Evolutionary conservation across 768 basidiomycete species (phyloP).

Genomic region (Lentinula edodes): DNA sequence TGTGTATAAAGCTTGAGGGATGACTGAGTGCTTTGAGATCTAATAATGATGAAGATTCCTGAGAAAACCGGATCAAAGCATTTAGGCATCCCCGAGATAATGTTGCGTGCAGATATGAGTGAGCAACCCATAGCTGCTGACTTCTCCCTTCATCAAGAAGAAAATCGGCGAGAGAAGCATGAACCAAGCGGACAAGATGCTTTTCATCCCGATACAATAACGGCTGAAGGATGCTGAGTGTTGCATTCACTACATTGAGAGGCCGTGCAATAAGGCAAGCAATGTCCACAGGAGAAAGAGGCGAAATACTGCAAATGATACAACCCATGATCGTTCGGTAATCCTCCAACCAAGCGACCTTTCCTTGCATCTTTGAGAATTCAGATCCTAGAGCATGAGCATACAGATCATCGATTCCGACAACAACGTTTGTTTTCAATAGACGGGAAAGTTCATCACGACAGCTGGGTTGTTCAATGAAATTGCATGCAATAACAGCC

Average conservation of each 20-base stretch:
- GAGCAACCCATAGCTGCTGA: not conserved
- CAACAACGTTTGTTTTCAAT: not conserved
- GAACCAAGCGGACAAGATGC: not conserved
- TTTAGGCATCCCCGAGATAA: not conserved
- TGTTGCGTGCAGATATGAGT: not conserved
- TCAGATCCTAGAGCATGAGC: not conserved
- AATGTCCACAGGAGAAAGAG: not conserved
- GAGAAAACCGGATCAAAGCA: not conserved
- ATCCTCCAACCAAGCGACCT: not conserved
- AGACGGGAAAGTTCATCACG: not conserved
- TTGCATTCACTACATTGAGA: not conserved
- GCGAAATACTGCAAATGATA: not conserved
- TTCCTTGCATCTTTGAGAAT: not conserved
- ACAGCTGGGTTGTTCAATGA: slow-evolving; percentile 4
- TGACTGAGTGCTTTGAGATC: not conserved
- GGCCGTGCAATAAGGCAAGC: not conserved
- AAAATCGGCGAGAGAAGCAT: not conserved
- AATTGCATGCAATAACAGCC: slow-evolving; percentile 1
- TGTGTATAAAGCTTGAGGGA: not conserved
- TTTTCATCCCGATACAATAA: not conserved
- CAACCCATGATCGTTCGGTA: not conserved
- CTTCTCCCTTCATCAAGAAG: not conserved
- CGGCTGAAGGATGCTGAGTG: not conserved
- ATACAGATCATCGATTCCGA: not conserved
- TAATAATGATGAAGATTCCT: not conserved